Evolutionary conservation across 371 early-diverging fungal genomes (phyloP), one percentile per base, ranked within the genome.

Genomic region (Rhizopus arrhizus): DNA sequence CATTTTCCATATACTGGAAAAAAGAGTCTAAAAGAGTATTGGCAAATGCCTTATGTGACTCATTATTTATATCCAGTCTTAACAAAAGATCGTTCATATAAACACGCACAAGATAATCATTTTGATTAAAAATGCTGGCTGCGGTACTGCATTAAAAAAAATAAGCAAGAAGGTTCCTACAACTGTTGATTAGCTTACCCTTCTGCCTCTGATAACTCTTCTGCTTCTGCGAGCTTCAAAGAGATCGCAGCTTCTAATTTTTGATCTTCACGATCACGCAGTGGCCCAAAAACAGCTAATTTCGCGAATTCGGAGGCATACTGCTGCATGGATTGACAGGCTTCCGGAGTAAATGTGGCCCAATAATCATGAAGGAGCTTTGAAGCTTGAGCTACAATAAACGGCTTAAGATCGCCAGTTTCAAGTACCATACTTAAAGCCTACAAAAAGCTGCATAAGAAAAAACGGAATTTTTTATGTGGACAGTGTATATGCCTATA

Each of bases 51-150:
- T 35, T 52, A 35, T 82, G 78, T 0, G 62, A 16, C 6, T 65
- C 41, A 11, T 69, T 68, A 6, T 66, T 58, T 8, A 56, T 38
- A 31, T 81, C 68, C 28, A 86, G 53, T 36, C 77, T 72, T n/a
- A 77, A 41, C 31, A 88, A 51, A 5, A 88, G 31, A 50, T 75
- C 78, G 56, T 80, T 83, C 70, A 79, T 78, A 50, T 71, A 51
- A 8, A 87, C 83, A 12, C 89, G 81, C 4, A 83, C 80, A 45
- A 75, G 58, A 52, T 85, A 86, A 57, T 88, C 88, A 42, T 80
- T 79, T 57, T 73, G 72, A 48, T 52, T 70, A 48, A 77, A 70
- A 3, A 73, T 40, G 3, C 58, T 60, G 12, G 66, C 72, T 0
- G 61, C 80, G 38, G 77, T 72, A 12, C 80, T 79, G 58, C 13